Percentiles rank a stretch among this genome's conserved stretches.
Conservation (phyloP, 2,329 filamentous ascomycete species). For the Hypoxylon rubiginosum region DNA sequence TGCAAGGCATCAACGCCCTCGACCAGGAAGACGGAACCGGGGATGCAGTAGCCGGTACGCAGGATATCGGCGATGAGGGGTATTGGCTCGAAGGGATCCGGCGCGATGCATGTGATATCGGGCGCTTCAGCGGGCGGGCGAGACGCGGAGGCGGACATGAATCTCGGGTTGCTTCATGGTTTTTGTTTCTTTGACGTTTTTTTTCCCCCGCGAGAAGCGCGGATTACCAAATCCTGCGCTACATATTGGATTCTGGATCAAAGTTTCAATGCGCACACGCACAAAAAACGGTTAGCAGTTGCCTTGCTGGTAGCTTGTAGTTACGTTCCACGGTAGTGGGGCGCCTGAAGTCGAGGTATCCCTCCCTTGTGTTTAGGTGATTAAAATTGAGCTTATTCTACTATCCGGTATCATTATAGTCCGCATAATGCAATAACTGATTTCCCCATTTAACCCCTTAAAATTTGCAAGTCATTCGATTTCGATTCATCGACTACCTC, state of each 20-base stretch:
- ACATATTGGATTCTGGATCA: conserved; percentile 29
- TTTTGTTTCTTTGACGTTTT: conserved; percentile 17
- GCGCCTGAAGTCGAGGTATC: conserved; percentile 8
- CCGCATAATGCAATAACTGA: not conserved
- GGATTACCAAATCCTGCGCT: conserved; percentile 8
- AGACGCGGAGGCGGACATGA: conserved; percentile 46
- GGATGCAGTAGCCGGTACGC: conserved; percentile 61
- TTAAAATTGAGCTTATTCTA: not conserved
- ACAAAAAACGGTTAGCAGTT: conserved; percentile 10
- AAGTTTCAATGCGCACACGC: not conserved
- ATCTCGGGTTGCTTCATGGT: conserved; percentile 40
- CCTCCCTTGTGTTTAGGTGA: not conserved
- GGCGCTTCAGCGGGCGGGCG: conserved; percentile 28
- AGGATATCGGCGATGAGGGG: conserved; percentile 64
- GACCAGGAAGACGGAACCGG: conserved; percentile 65
- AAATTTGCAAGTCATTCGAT: not conserved
- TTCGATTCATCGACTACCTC: no score
- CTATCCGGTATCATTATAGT: not conserved
- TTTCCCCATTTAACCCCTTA: not conserved
- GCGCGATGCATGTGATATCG: conserved; percentile 49
- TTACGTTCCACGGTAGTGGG: conserved; percentile 33
- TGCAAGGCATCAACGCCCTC: conserved; percentile 58
- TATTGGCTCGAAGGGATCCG: conserved; percentile 50
- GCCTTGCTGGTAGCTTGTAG: not conserved
- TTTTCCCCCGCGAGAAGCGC: conserved; percentile 21